Percentiles rank a stretch among this genome's conserved stretches.
phyloP scores from a whole-genome alignment of 1,139 yeast genomes.

The Yamadazyma mexicana region DNA sequence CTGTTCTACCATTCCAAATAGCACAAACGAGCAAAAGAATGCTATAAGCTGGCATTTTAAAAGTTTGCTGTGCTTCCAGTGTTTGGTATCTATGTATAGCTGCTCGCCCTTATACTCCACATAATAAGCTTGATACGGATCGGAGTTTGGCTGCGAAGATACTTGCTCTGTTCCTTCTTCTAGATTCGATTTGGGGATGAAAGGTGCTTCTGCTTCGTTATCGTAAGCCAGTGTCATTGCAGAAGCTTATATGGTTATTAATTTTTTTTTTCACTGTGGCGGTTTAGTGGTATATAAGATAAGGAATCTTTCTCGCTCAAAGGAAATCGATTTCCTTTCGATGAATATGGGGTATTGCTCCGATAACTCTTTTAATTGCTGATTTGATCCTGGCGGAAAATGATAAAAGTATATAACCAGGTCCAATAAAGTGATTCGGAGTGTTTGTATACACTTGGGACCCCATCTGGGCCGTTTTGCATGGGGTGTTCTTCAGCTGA shows the following conservation, averaged over 20 bases:
- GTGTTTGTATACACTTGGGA: no score
- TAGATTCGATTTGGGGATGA: conserved; percentile 7
- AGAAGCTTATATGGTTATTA: no score
- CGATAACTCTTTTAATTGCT: no score
- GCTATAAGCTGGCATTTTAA: conserved; percentile 36
- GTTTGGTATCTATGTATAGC: conserved; percentile 7
- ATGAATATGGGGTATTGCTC: no score
- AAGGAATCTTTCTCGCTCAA: background rate
- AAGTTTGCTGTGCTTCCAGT: conserved; percentile 17
- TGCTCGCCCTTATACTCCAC: conserved; percentile 8
- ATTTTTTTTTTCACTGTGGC: no score
- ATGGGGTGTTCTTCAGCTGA: no score
- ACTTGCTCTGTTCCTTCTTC: background rate
- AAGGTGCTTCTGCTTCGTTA: conserved; percentile 11
- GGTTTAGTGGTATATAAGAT: background rate
- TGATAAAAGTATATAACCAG: no score
- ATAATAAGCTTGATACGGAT: background rate
- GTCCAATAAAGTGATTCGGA: no score
- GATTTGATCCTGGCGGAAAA: no score
- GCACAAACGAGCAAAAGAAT: conserved; percentile 36
- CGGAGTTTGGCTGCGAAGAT: background rate
- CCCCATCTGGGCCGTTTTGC: no score
- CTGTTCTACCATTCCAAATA: conserved; percentile 59
- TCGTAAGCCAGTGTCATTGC: background rate
- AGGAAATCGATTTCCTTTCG: background rate